Conservation (phyloP, 169 alveolate species). For the Plasmodium adleri region DNA sequence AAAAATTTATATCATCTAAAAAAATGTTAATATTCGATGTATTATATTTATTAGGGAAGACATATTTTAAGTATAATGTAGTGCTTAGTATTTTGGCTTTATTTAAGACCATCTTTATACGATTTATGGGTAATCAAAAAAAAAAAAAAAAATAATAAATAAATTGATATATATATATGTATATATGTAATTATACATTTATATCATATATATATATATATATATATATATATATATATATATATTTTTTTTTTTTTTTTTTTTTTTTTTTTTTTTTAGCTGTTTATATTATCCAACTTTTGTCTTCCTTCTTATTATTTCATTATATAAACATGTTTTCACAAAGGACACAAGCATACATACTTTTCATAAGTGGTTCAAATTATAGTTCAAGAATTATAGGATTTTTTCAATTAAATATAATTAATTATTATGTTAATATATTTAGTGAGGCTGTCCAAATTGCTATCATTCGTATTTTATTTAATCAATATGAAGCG, state of each 20-base stretch:
- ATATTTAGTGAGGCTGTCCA: conserved; percentile 41
- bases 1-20: background rate
- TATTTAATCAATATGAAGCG: conserved; percentile 29
- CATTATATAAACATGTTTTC: conserved; percentile 56
- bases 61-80: conserved; percentile 7
- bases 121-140: conserved; percentile 11
- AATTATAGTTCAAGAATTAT: conserved; percentile 25
- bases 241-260: background rate
- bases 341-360: conserved; percentile 42
- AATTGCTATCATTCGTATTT: conserved; percentile 3
- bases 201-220: conserved; percentile 12
- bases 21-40: background rate
- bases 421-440: conserved; percentile 44
- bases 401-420: conserved; percentile 51
- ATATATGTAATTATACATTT: too few species aligned
- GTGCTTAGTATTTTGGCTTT: conserved; percentile 9
- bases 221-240: background rate
- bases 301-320: conserved; percentile 30
- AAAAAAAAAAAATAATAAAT: background rate
- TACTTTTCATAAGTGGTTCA: conserved; percentile 44
- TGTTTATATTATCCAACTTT: conserved; percentile 28
- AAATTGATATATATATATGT: background rate
- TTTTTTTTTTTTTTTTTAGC: conserved; percentile 3
- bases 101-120: conserved; percentile 26
- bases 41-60: background rate